Evolutionary conservation across 2,329 filamentous ascomycete species (phyloP).

Genomic region (Colletotrichum salicis): DNA sequence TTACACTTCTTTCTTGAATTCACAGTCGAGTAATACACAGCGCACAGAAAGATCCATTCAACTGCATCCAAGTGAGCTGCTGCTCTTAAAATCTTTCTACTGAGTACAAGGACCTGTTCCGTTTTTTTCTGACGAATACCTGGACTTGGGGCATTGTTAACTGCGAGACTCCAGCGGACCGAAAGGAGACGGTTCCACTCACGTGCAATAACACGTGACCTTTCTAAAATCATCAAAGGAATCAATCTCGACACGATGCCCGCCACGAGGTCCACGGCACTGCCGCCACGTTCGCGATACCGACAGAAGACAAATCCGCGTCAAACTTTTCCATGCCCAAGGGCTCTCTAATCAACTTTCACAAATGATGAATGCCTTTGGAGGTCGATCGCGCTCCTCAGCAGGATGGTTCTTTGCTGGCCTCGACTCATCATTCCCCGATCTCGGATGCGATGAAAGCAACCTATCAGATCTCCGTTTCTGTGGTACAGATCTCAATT

Average conservation of each 20-base stretch:
- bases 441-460: constrained; percentile 55
- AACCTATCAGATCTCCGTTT: constrained; percentile 51
- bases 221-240: neutral
- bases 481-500: constrained; percentile 53
- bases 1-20: no score
- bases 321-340: no score
- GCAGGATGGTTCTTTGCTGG: constrained; percentile 65
- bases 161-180: neutral
- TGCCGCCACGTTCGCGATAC: neutral
- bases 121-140: no score
- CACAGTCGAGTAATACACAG: no score
- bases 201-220: neutral
- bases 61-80: no score
- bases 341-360: neutral
- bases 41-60: no score
- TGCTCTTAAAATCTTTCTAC: no score
- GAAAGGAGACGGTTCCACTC: neutral
- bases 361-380: constrained; percentile 39
- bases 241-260: neutral
- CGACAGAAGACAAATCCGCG: neutral
- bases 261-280: neutral
- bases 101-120: no score
- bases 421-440: constrained; percentile 64
- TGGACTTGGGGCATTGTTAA: neutral
- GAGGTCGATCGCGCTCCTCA: constrained; percentile 38